These are phyloP conservation scores for Auricularia sp. DNA, from an alignment of 768 basidiomycete species.

Conservation along the genomic window DNA sequence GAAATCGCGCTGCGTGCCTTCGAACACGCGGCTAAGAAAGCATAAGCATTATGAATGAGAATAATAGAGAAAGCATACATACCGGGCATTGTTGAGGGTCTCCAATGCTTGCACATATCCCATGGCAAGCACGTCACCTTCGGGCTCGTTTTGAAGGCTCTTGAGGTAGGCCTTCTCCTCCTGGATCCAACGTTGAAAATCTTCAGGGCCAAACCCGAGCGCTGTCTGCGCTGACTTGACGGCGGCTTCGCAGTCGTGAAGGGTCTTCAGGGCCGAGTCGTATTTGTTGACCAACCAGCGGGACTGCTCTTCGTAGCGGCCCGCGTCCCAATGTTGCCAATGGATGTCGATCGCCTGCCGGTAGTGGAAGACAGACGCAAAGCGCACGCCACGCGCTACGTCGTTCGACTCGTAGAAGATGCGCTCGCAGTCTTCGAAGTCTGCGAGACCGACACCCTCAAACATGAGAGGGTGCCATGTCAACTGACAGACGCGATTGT, in stretches of 20 bases:
- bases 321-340: background rate
- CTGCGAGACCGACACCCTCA: conserved; percentile 16
- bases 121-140: background rate
- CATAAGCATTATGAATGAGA: no score
- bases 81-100: background rate
- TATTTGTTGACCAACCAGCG: background rate
- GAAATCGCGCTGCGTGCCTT: no score
- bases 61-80: no score
- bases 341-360: background rate
- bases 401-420: conserved; percentile 18
- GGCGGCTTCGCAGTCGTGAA: background rate
- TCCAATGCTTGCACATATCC: background rate
- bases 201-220: background rate
- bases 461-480: conserved; percentile 19
- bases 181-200: background rate
- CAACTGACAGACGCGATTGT: conserved; percentile 20
- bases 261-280: background rate
- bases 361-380: background rate
- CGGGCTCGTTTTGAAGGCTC: background rate
- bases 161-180: background rate
- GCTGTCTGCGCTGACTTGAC: background rate
- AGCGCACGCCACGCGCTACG: conserved; percentile 8
- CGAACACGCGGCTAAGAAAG: no score
- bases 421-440: conserved; percentile 20
- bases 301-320: background rate